Evolutionary conservation across 2,329 filamentous ascomycete genomes (phyloP).

Genomic region (Aspergillus calidoustus): DNA sequence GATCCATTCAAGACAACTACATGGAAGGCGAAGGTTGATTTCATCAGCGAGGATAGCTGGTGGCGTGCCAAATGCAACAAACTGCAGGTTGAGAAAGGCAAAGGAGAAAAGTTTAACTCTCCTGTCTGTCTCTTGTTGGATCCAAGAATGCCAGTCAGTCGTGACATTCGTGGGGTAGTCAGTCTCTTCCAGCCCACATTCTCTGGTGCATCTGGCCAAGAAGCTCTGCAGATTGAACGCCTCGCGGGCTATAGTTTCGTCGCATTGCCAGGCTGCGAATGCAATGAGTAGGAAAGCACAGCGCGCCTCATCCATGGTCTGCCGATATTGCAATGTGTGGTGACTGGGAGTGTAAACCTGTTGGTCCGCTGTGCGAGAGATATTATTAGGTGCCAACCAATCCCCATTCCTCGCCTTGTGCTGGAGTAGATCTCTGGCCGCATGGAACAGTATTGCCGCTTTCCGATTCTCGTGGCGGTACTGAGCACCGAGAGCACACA

Average conservation of each 20-base stretch:
- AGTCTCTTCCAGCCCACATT: conserved; percentile 23
- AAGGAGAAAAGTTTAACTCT: conserved; percentile 33
- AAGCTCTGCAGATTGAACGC: conserved; percentile 31
- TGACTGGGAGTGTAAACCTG: not conserved
- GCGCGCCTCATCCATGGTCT: conserved; percentile 15
- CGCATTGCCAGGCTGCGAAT: conserved; percentile 33
- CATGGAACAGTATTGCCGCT: conserved; percentile 47
- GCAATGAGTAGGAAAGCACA: conserved; percentile 26
- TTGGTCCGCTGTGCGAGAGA: conserved; percentile 27
- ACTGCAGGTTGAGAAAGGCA: conserved; percentile 32
- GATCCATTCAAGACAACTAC: conserved; percentile 29
- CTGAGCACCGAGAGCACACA: conserved; percentile 60
- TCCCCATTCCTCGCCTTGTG: conserved; percentile 48
- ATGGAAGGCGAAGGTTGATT: conserved; percentile 33
- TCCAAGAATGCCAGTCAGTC: conserved; percentile 31
- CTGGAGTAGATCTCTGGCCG: conserved; percentile 65
- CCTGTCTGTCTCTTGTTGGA: conserved; percentile 27
- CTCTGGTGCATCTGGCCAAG: conserved; percentile 26
- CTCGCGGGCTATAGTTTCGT: conserved; percentile 26
- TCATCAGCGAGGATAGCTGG: conserved; percentile 32
- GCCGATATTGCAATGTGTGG: not conserved
- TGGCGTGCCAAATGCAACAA: conserved; percentile 31
- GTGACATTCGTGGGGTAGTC: not conserved
- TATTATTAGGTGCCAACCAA: too few relatives aligned
- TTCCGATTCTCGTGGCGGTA: conserved; percentile 48